Evolutionary conservation across 306 rosid genomes (phyloP), one percentile per base, ranked within the genome.

Genomic region (Glycyrrhiza uralensis): DNA sequence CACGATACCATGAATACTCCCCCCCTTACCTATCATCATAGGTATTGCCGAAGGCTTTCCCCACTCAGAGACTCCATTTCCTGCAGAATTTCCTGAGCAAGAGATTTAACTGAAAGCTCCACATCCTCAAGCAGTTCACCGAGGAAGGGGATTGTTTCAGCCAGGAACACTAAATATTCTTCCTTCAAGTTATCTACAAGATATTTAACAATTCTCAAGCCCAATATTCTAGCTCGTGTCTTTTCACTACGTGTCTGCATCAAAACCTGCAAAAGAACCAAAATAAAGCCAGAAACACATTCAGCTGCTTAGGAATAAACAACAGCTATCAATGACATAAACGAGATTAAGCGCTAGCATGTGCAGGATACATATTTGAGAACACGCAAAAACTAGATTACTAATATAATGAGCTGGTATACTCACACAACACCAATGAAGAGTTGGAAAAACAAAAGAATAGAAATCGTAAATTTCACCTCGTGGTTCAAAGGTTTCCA

Each of bases 71-170:
- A 72, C 78, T 91, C 97, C 96, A 94, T 77, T 46, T 89, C 94
- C 82, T 79, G 83, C 65, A 91, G 81, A 84, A 91, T 83, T 46
- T 89, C 92, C 42, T 91, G 97, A 3, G 98, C 94, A 75, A 87
- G 91, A 60, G 95, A 76, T 69, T 89, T 91, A 71, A 94, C 97
- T 13, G 89, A 84, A 39, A 80, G 88, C 75, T 91, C 97, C 44
- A 87, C 87, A 71, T 94, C 98, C 85, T 94, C 97, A 0, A 94
- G 97, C 78, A 94, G 78, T 81, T 94, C 98, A n/a, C 89, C 87
- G 1, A 94, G 87, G 91, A 91, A 89, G 19, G 97, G 92, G 35
- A 94, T 91, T 17, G 97, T 94, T 81, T 94, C 97, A 1, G 96
- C 85, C 74, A 89, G 51, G n/a, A 91, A 80, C 3, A 89, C 96